phyloP scores from a whole-genome alignment of 495 filamentous ascomycete species.

The Penicillium alfredii region DNA sequence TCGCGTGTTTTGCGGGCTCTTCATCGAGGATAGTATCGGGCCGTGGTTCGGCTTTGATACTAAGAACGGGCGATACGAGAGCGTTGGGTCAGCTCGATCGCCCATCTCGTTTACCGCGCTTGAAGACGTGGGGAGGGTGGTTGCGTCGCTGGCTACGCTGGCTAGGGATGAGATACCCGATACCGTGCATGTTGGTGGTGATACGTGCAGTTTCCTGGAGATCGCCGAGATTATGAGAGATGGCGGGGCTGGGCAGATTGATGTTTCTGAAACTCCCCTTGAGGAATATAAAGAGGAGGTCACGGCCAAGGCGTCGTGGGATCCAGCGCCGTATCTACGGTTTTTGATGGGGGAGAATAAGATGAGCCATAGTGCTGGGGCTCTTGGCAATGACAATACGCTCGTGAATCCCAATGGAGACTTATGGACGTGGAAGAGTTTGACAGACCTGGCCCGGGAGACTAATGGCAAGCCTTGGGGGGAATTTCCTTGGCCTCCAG shows the following conservation, averaged over 20 bases:
- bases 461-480: constrained; percentile 15
- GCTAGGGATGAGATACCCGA: constrained; percentile 12
- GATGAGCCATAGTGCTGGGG: constrained; percentile 16
- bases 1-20: constrained; percentile 21
- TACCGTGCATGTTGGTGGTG: constrained; percentile 16
- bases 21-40: constrained; percentile 26
- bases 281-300: constrained; percentile 10
- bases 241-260: constrained; percentile 15
- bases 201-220: constrained; percentile 16
- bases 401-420: too few species aligned
- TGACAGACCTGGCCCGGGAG: constrained; percentile 15
- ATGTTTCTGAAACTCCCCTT: constrained; percentile 16
- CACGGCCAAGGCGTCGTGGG: constrained; percentile 4
- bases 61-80: constrained; percentile 15
- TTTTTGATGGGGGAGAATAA: constrained; percentile 23
- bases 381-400: constrained; percentile 14
- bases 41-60: constrained; percentile 28
- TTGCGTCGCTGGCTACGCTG: constrained; percentile 14
- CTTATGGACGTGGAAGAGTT: constrained; percentile 18
- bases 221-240: constrained; percentile 18
- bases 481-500: constrained; percentile 17
- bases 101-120: constrained; percentile 22
- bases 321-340: constrained; percentile 18
- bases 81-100: constrained; percentile 11
- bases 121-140: constrained; percentile 13